phyloP scores from a whole-genome alignment of 352 stramenopile species.

The Pseudoperonospora humuli region DNA sequence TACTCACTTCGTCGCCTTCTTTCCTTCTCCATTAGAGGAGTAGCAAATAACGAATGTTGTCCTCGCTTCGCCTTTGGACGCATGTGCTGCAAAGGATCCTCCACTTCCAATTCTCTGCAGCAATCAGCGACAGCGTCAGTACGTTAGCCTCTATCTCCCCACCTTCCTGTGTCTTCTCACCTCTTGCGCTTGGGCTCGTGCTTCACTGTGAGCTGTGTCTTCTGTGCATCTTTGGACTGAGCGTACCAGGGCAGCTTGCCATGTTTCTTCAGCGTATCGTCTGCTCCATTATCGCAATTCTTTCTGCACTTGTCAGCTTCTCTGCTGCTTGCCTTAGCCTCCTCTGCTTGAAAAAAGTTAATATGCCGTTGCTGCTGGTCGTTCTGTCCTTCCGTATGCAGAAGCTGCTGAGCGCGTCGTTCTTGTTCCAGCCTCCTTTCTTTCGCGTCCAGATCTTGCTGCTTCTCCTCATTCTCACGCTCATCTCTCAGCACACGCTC shows the following conservation, averaged over 20 bases:
- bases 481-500: slow-evolving; percentile 70
- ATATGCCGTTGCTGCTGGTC: slow-evolving; percentile 16
- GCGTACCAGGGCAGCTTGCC: slow-evolving; percentile 40
- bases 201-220: slow-evolving; percentile 4
- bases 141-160: background rate
- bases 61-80: slow-evolving; percentile 14
- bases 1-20: slow-evolving; percentile 1
- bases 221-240: slow-evolving; percentile 4
- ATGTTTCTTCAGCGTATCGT: slow-evolving; percentile 29
- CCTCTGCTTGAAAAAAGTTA: slow-evolving; percentile 36
- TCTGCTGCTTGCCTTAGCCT: slow-evolving; percentile 2
- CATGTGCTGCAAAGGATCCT: slow-evolving; percentile 39
- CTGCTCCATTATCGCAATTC: background rate
- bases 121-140: slow-evolving; percentile 2
- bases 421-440: slow-evolving; percentile 30
- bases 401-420: slow-evolving; percentile 27
- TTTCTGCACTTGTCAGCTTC: background rate
- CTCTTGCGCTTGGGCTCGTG: slow-evolving; percentile 34
- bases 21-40: background rate
- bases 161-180: slow-evolving; percentile 5
- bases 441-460: slow-evolving; percentile 10
- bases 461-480: slow-evolving; percentile 31
- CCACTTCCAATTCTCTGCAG: slow-evolving; percentile 25
- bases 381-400: background rate
- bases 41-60: slow-evolving; percentile 5